These are phyloP conservation scores for Colletotrichum sp. DNA, from an alignment of 2,329 filamentous ascomycete species.

Conservation along the genomic window DNA sequence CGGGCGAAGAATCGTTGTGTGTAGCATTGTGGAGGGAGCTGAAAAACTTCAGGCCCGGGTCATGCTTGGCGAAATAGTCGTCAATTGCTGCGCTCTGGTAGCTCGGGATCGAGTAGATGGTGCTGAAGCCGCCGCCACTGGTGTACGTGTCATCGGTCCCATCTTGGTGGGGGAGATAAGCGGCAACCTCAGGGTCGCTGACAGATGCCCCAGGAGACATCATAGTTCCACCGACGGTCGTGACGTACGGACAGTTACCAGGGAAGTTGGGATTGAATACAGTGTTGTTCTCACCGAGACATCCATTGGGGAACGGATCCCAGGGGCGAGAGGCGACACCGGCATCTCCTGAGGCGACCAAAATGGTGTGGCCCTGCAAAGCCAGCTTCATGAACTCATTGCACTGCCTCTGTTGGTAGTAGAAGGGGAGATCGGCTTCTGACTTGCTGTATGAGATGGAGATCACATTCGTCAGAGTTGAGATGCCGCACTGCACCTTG, in stretches of 20 bases:
- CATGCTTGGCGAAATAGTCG: not conserved
- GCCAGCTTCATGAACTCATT: not conserved
- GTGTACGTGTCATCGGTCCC: not conserved
- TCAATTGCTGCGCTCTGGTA: not conserved
- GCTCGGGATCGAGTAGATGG: not conserved
- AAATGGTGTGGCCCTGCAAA: not conserved
- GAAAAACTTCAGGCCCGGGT: not conserved
- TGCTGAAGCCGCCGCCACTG: not conserved
- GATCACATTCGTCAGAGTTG: not conserved
- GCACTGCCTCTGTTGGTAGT: not conserved
- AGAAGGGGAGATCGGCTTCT: not conserved
- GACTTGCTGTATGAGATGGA: not conserved
- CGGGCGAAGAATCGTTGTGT: not conserved
- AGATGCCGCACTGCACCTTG: not conserved
- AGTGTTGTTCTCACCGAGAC: not conserved
- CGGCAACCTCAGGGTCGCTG: not conserved
- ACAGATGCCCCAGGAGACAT: not conserved
- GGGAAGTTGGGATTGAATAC: not conserved
- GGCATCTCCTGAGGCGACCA: not conserved
- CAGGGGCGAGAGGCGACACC: not conserved
- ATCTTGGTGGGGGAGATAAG: not conserved
- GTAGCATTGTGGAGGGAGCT: not conserved
- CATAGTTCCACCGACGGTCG: not conserved
- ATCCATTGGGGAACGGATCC: not conserved
- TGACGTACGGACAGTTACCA: not conserved